These are phyloP conservation scores for Pseudogymnoascus sp. DNA, from an alignment of 2,329 filamentous ascomycete species.

Conservation along the genomic window DNA sequence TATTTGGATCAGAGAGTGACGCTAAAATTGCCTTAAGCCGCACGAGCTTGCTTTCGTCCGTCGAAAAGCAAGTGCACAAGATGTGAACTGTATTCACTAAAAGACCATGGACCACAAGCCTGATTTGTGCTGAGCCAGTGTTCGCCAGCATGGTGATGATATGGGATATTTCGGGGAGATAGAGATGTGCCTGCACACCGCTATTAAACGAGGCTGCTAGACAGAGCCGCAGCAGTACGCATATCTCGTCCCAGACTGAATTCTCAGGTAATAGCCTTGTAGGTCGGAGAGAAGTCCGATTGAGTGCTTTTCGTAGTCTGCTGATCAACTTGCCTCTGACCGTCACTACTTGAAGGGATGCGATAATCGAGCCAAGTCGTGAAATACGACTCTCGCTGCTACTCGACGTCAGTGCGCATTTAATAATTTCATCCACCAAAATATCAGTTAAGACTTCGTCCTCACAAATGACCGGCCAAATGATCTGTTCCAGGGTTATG, in stretches of 20 bases:
- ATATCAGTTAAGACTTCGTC: slow-evolving; percentile 61
- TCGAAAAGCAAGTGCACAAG: slow-evolving; percentile 55
- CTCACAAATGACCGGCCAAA: slow-evolving; percentile 57
- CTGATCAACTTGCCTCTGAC: slow-evolving; percentile 59
- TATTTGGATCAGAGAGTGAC: slow-evolving; percentile 51
- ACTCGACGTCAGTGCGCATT: slow-evolving; percentile 48
- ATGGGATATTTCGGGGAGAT: slow-evolving; percentile 62
- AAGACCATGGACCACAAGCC: slow-evolving; percentile 53
- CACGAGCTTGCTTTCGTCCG: slow-evolving; percentile 46
- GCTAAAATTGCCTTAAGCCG: slow-evolving; percentile 47
- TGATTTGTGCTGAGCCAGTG: slow-evolving; percentile 50
- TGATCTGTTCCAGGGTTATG: slow-evolving; percentile 54
- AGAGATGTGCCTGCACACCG: slow-evolving; percentile 59
- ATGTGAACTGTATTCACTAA: slow-evolving; percentile 62
- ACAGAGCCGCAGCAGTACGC: slow-evolving; percentile 58
- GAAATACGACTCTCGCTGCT: slow-evolving; percentile 50
- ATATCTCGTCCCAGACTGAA: slow-evolving; percentile 61
- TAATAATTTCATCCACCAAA: slow-evolving; percentile 59
- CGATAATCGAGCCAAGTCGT: slow-evolving; percentile 53
- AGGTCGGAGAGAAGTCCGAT: slow-evolving; percentile 58
- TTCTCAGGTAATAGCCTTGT: slow-evolving; percentile 60
- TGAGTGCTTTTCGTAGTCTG: slow-evolving; percentile 57
- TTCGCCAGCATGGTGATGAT: slow-evolving; percentile 64
- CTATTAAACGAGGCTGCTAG: slow-evolving; percentile 61
- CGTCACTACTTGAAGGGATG: slow-evolving; percentile 57